These are phyloP conservation scores for Rhizoclosmatium sp. DNA, from an alignment of 192 early-diverging fungal species.

Conservation along the genomic window DNA sequence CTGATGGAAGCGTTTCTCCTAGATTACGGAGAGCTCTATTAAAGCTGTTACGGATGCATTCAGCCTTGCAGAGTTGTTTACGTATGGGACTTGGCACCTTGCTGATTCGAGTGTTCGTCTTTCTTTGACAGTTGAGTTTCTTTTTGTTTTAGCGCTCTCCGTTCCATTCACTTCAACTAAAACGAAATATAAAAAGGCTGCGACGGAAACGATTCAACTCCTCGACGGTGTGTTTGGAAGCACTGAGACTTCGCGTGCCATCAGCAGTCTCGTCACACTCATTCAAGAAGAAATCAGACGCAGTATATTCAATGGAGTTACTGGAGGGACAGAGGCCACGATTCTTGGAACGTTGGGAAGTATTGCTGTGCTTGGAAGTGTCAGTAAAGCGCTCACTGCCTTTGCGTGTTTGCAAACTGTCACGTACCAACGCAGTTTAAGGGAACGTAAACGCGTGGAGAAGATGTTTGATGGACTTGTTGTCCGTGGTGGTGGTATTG, in stretches of 20 bases:
- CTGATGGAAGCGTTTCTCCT: not conserved
- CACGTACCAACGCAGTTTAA: conserved; percentile 67
- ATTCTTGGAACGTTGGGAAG: conserved; percentile 61
- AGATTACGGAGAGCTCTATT: conserved; percentile 40
- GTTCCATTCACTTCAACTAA: not conserved
- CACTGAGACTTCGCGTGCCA: conserved; percentile 89
- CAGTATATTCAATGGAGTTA: not conserved
- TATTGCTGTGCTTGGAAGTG: conserved; percentile 71
- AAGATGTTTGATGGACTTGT: conserved; percentile 71
- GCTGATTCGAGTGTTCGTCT: conserved; percentile 73
- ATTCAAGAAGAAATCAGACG: conserved; percentile 72
- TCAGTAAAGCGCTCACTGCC: conserved; percentile 84
- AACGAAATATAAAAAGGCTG: conserved; percentile 55
- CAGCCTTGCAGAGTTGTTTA: conserved; percentile 78
- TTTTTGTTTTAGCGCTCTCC: not conserved
- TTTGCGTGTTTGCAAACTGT: conserved; percentile 87
- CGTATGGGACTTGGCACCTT: conserved; percentile 80
- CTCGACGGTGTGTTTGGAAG: conserved; percentile 95
- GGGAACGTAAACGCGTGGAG: conserved; percentile 52
- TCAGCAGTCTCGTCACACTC: conserved; percentile 81
- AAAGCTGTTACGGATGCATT: conserved; percentile 69
- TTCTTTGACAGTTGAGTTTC: conserved; percentile 46
- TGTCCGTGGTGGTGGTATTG: conserved; percentile 7
- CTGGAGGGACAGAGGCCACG: conserved; percentile 51
- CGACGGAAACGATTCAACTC: conserved; percentile 88